Evolutionary conservation across 1,139 yeast genomes (phyloP).

Genomic region (Taphrina confusa): DNA sequence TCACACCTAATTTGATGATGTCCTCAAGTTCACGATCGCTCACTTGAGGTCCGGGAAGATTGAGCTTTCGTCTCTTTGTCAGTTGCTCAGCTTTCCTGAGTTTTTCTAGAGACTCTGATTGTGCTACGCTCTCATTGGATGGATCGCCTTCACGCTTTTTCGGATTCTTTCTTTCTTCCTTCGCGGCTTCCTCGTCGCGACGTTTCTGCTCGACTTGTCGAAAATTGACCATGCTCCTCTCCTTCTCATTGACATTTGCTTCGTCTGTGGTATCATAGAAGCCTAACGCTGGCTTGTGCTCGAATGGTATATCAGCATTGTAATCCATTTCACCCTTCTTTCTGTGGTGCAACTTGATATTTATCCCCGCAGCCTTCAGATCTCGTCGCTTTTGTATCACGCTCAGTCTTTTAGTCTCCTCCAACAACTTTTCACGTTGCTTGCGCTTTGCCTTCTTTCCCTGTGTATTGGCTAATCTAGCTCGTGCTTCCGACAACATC

Average conservation of each 20-base stretch:
- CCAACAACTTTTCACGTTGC: slow-evolving; percentile 77
- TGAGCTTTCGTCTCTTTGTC: slow-evolving; percentile 57
- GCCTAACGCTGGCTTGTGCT: slow-evolving; percentile 70
- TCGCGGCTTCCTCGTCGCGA: slow-evolving; percentile 49
- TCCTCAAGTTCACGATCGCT: slow-evolving; percentile 47
- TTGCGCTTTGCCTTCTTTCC: slow-evolving; percentile 94
- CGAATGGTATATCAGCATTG: slow-evolving; percentile 79
- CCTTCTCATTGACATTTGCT: slow-evolving; percentile 42
- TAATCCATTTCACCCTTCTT: slow-evolving; percentile 68
- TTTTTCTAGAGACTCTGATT: slow-evolving; percentile 48
- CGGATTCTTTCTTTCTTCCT: slow-evolving; percentile 44
- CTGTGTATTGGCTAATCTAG: slow-evolving; percentile 86
- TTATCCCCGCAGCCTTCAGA: slow-evolving; percentile 78
- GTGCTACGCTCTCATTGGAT: slow-evolving; percentile 45
- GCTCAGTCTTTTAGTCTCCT: slow-evolving; percentile 73
- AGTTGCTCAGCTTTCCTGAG: slow-evolving; percentile 49
- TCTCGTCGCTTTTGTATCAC: slow-evolving; percentile 80
- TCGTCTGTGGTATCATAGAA: slow-evolving; percentile 70
- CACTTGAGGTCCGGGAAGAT: slow-evolving; percentile 57
- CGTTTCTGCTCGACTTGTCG: slow-evolving; percentile 55
- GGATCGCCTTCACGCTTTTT: slow-evolving; percentile 46
- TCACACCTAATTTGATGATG: slow-evolving; percentile 44
- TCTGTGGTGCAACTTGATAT: slow-evolving; percentile 48
- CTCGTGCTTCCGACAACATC: slow-evolving; percentile 90
- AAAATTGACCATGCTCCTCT: slow-evolving; percentile 52